These are phyloP conservation scores for Blastocystis sp. DNA, from an alignment of 352 stramenopile species.

Conservation along the genomic window DNA sequence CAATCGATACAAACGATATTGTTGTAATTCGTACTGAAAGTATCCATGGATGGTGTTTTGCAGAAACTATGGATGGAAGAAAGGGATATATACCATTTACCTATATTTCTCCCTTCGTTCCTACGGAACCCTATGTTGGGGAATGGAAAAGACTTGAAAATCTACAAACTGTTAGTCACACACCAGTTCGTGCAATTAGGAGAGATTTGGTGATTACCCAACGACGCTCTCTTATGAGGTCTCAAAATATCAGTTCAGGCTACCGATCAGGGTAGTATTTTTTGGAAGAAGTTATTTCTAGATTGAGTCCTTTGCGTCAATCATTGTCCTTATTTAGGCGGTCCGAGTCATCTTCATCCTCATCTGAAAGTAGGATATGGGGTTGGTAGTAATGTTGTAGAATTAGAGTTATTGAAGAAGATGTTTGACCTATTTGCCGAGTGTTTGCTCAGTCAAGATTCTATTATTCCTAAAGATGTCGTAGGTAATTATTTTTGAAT, in stretches of 20 bases:
- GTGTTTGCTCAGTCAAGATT: background rate
- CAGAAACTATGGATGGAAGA: background rate
- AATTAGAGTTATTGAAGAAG: background rate
- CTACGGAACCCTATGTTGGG: background rate
- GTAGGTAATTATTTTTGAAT: background rate
- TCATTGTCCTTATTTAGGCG: background rate
- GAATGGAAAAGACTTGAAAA: slow-evolving; percentile 9
- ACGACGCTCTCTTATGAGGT: background rate
- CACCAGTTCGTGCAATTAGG: background rate
- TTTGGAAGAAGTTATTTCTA: background rate
- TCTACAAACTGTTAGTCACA: background rate
- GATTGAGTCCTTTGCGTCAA: background rate
- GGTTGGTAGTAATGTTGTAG: background rate
- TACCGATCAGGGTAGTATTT: background rate
- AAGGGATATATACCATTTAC: background rate
- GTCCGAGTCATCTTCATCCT: too few relatives aligned
- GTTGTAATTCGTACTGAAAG: slow-evolving; percentile 21
- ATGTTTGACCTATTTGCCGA: background rate
- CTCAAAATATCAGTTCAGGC: background rate
- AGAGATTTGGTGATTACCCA: slow-evolving; percentile 11
- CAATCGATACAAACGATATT: background rate
- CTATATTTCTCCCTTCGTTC: background rate
- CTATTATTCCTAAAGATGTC: background rate
- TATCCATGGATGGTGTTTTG: background rate
- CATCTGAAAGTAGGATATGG: background rate